phyloP scores from a whole-genome alignment of 129 eudicot genomes.

The Tagetes patula region DNA sequence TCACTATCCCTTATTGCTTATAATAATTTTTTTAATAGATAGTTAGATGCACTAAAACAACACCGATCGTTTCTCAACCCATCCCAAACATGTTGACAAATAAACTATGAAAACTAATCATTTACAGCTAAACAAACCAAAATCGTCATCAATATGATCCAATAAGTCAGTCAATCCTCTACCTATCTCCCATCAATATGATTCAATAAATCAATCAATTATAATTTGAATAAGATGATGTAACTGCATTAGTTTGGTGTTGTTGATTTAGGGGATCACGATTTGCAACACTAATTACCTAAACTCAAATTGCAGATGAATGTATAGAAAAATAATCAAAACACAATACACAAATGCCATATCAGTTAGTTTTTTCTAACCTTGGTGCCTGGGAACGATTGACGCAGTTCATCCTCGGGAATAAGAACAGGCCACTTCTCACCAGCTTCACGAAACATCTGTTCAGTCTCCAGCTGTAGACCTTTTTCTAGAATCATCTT shows the following conservation, averaged over 20 bases:
- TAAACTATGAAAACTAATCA: no score
- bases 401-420: constrained; percentile 61
- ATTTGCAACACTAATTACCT: not conserved
- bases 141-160: no score
- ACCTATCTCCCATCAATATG: not conserved
- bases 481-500: constrained; percentile 81
- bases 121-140: no score
- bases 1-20: no score
- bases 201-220: not conserved
- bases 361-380: constrained; percentile 30
- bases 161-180: not conserved
- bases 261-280: not conserved
- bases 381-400: constrained; percentile 66
- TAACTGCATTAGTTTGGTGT: not conserved
- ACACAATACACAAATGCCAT: not conserved
- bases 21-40: no score
- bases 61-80: no score
- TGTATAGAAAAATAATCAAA: not conserved
- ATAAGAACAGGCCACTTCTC: constrained; percentile 91
- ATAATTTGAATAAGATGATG: no score
- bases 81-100: no score
- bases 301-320: not conserved
- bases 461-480: constrained; percentile 71
- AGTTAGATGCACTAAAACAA: no score
- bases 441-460: constrained; percentile 91